phyloP scores from a whole-genome alignment of 129 eudicot genomes.

The Erigeron canadensis region DNA sequence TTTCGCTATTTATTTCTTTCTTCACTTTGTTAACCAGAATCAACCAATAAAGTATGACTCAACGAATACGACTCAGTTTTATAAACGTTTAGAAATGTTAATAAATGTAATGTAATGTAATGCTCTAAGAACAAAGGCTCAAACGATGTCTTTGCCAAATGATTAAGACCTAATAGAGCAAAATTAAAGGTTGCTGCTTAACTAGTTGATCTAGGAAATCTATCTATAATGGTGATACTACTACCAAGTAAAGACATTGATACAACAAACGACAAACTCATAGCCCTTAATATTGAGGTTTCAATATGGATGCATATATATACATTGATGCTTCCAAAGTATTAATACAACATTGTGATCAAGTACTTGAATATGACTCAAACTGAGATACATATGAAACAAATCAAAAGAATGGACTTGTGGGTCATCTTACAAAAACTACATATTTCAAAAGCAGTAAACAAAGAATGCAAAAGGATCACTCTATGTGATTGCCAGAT shows the following conservation, averaged over 20 bases:
- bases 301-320: background rate
- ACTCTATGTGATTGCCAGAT: constrained; percentile 31
- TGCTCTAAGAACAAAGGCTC: background rate
- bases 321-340: background rate
- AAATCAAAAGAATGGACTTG: background rate
- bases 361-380: constrained; percentile 8
- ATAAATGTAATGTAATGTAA: background rate
- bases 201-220: background rate
- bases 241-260: background rate
- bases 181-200: background rate
- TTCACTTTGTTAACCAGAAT: too few relatives aligned
- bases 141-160: background rate
- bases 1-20: too few relatives aligned
- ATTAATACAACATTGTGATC: constrained; percentile 9
- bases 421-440: background rate
- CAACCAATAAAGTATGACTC: too few relatives aligned
- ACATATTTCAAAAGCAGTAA: background rate
- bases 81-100: too few relatives aligned
- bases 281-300: background rate
- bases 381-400: constrained; percentile 12
- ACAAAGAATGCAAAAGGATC: constrained; percentile 23
- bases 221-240: background rate
- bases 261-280: background rate
- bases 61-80: too few relatives aligned
- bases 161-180: background rate